A percentile compares a stretch with the other conserved stretches of the same genome.
These are phyloP conservation scores for Crithidia acanthocephali DNA, from an alignment of 208 protist genomes.

Conservation along the genomic window DNA sequence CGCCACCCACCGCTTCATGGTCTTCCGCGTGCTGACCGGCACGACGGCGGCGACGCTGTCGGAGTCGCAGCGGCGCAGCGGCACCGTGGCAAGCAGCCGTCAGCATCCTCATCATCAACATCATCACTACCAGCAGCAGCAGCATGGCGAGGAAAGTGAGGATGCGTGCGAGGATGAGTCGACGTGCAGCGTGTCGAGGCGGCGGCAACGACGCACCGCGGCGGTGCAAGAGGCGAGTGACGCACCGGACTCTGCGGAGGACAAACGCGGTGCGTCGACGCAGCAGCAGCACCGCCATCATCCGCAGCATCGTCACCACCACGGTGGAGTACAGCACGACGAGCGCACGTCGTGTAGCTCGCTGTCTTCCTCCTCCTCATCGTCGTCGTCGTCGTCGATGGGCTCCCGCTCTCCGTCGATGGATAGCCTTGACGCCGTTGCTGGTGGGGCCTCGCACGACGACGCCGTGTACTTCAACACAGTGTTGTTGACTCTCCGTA, in stretches of 20 bases:
- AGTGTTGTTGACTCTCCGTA: constrained; percentile 14
- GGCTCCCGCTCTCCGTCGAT: constrained; percentile 4
- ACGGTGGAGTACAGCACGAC: not conserved
- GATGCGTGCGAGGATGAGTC: not conserved
- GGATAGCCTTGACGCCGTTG: constrained; percentile 1
- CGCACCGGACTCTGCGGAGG: not conserved
- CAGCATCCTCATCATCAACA: not conserved
- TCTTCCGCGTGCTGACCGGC: constrained; percentile 20
- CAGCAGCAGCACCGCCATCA: not conserved
- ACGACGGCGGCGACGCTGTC: not conserved
- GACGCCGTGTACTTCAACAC: constrained; percentile 26
- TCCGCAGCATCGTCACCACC: not conserved
- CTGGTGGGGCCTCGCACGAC: not conserved
- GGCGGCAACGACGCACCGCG: not conserved
- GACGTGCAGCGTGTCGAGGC: constrained; percentile 1
- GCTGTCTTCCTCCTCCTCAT: too few relatives aligned
- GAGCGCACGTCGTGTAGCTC: not conserved
- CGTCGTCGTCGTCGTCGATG: not conserved
- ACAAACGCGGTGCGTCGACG: not conserved
- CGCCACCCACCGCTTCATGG: constrained; percentile 10
- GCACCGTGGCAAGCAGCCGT: not conserved
- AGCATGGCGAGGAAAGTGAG: not conserved
- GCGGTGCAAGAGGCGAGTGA: not conserved
- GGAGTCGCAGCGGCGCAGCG: not conserved
- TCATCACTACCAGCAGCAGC: not conserved